Base-by-base conservation (phyloP, 2,329 filamentous ascomycete species). In the Verticillium tricorpus region DNA sequence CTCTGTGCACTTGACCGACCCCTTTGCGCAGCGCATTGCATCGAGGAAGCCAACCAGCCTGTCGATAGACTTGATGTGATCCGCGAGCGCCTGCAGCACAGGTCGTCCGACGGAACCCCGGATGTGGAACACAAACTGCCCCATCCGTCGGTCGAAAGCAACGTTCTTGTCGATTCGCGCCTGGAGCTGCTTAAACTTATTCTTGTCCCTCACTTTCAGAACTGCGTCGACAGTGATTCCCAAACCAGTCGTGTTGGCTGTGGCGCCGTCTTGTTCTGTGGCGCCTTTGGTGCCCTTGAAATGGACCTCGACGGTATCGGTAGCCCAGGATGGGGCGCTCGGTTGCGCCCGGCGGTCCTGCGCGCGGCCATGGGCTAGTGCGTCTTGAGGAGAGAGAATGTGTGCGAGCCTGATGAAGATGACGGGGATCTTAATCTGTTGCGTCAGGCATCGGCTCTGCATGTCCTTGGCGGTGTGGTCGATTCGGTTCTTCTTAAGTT, bases 21-120 rank as follows among this genome's bases (percentile, higher is more conserved):
- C 80, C 56, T 79, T 77, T 66, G 84, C 79, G 64, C 80, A 77
- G 60, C 85, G 79, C 64, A 93, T 83, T 1, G 88, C 86, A 55
- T 87, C 83, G 31, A 92, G 79, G 68, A 91, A 91, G 54, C 84
- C 83, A 45, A 92, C 87, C 32, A 95, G 80, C 22, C 89, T 85
- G 68, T 90, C 86, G 62, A 95, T 84, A 14, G 87, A 84, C 66
- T 85, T 82, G 56, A 93, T 78, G 32, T 87, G 82, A 58, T 82
- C 78, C 64, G 80, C 78, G 22, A 93, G 78, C n/a, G 80, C 76
- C 4, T 82, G 79, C 4, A 92, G 73, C 15, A 89, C 80, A 1
- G 86, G 79, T 55, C 79, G 76, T 22, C 88, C 88, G 56, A 89
- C 82, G 2, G 78, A 76, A 0, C 85, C 82, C 11, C 82, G 80